Percentiles rank a stretch among this genome's conserved stretches.
Evolutionary conservation across 352 stramenopile species (phyloP).

Genomic region (Pythium biforme): DNA sequence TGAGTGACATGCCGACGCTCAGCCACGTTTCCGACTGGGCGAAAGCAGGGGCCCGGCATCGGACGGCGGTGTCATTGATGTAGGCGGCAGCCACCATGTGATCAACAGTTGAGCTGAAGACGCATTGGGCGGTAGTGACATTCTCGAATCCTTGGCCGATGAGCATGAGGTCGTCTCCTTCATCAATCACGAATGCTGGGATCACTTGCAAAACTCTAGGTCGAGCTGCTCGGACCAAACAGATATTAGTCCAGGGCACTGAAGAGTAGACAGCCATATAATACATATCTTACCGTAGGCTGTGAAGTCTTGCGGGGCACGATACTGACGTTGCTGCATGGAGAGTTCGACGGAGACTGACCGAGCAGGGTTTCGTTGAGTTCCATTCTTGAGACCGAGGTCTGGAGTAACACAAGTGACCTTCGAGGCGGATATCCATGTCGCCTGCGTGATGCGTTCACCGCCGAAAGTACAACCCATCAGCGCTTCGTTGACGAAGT

Average conservation of each 20-base stretch:
- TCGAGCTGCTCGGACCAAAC: constrained; percentile 1
- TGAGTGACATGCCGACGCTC: constrained; percentile 14
- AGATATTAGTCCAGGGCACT: too few relatives aligned
- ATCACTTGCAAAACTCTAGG: not conserved
- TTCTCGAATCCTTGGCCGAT: constrained; percentile 39
- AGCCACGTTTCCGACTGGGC: constrained; percentile 13
- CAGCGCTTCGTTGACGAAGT: constrained; percentile 15
- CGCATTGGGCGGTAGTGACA: constrained; percentile 31
- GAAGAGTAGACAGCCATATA: too few relatives aligned
- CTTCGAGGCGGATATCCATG: constrained; percentile 9
- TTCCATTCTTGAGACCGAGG: not conserved
- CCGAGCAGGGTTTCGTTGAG: not conserved
- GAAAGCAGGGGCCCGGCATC: constrained; percentile 33
- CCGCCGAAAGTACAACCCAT: constrained; percentile 14
- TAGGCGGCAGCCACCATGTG: constrained; percentile 30
- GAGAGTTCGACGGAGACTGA: constrained; percentile 4
- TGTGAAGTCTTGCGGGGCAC: constrained; percentile 7
- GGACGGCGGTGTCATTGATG: constrained; percentile 32
- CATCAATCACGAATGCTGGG: constrained; percentile 6
- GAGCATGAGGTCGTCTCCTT: constrained; percentile 28
- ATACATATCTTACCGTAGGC: constrained; percentile 18
- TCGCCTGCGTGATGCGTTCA: not conserved
- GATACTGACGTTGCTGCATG: constrained; percentile 4
- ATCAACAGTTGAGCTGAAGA: constrained; percentile 29
- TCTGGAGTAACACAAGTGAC: constrained; percentile 13